phyloP scores from a whole-genome alignment of 495 filamentous ascomycete genomes.

The Aspergillus diversus region DNA sequence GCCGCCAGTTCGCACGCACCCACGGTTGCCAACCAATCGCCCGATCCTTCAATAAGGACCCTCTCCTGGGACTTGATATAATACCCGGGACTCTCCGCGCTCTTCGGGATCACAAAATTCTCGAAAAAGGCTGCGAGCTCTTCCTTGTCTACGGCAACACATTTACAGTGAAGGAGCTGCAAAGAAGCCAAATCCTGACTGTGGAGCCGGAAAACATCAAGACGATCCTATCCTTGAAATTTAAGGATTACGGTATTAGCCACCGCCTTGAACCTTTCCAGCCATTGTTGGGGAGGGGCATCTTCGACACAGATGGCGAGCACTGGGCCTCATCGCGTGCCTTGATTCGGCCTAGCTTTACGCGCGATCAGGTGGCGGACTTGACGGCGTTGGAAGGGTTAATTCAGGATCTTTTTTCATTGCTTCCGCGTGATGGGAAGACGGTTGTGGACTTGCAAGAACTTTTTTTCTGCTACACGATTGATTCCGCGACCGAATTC shows the following conservation, averaged over 20 bases:
- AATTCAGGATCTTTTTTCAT: slow-evolving; percentile 46
- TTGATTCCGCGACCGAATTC: slow-evolving; percentile 64
- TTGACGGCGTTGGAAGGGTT: slow-evolving; percentile 49
- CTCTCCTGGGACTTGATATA: slow-evolving; percentile 9
- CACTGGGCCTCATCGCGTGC: slow-evolving; percentile 57
- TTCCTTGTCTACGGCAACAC: slow-evolving; percentile 13
- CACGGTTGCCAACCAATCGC: slow-evolving; percentile 16
- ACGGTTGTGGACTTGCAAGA: slow-evolving; percentile 56
- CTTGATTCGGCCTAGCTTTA: slow-evolving; percentile 49
- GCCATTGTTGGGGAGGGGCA: slow-evolving; percentile 52
- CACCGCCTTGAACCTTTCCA: slow-evolving; percentile 34
- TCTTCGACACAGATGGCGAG: slow-evolving; percentile 67
- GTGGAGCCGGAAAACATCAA: slow-evolving; percentile 79
- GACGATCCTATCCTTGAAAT: slow-evolving; percentile 74
- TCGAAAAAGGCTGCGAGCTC: not conserved
- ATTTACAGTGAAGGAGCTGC: slow-evolving; percentile 9
- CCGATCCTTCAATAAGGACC: slow-evolving; percentile 4
- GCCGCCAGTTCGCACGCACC: slow-evolving; percentile 10
- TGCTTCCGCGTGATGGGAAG: slow-evolving; percentile 32
- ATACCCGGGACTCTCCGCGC: not conserved
- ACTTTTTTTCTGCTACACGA: slow-evolving; percentile 55
- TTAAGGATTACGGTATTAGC: slow-evolving; percentile 59
- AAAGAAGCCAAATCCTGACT: slow-evolving; percentile 45
- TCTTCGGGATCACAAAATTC: not conserved
- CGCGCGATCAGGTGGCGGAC: slow-evolving; percentile 33